phyloP scores from a whole-genome alignment of 345 rosid species.

The Moringa oleifera region DNA sequence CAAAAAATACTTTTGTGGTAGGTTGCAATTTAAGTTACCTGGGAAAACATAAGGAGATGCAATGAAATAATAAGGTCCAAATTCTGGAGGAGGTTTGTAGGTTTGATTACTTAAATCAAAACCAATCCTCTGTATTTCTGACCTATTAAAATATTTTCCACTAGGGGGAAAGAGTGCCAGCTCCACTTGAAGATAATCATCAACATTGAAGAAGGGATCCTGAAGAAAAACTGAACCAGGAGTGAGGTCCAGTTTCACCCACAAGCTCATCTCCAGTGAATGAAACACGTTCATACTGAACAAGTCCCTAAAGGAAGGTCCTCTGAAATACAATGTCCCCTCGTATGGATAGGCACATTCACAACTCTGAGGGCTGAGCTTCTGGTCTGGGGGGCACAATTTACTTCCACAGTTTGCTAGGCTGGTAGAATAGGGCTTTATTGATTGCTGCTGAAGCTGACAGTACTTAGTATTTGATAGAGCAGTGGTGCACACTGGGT shows the following conservation, averaged over 20 bases:
- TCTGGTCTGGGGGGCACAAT: constrained; percentile 58
- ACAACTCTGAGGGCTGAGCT: constrained; percentile 89
- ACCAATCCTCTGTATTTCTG: constrained; percentile 65
- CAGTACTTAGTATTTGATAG: constrained; percentile 68
- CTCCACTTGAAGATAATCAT: constrained; percentile 88
- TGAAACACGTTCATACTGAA: constrained; percentile 58
- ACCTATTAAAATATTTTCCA: constrained; percentile 55
- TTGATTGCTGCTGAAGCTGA: constrained; percentile 46
- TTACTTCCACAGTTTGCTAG: constrained; percentile 64
- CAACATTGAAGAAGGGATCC: constrained; percentile 75
- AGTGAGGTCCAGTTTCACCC: constrained; percentile 62
- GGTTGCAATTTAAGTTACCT: constrained; percentile 33
- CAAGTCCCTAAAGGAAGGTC: constrained; percentile 64
- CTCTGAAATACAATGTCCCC: constrained; percentile 84
- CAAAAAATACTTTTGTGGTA: neutral
- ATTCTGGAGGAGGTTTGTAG: constrained; percentile 69
- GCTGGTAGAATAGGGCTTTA: constrained; percentile 70
- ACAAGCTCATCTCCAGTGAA: constrained; percentile 71
- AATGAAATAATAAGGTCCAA: constrained; percentile 86
- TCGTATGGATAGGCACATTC: constrained; percentile 82
- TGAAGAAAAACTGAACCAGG: constrained; percentile 84
- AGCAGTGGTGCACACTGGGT: constrained; percentile 70
- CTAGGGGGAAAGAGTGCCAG: constrained; percentile 65
- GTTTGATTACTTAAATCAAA: constrained; percentile 83
- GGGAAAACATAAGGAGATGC: constrained; percentile 84